These are phyloP conservation scores for Bullera alba DNA, from an alignment of 768 basidiomycete genomes.

Conservation along the genomic window DNA sequence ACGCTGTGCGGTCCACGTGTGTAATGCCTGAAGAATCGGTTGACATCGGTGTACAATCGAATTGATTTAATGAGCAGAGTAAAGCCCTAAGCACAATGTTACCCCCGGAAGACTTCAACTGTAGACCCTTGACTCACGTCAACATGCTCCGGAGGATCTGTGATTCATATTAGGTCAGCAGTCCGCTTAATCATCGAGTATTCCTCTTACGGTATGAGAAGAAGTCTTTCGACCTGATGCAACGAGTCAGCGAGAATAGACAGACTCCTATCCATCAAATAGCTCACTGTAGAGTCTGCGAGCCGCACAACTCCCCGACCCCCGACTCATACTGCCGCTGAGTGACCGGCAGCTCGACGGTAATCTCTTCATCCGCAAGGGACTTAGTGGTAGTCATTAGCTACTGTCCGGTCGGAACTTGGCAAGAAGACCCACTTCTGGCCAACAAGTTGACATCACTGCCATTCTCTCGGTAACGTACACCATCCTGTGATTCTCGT, in stretches of 20 bases:
- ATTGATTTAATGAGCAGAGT: constrained; percentile 29
- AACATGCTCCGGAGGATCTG: constrained; percentile 20
- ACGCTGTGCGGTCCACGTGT: constrained; percentile 13
- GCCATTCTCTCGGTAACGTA: constrained; percentile 18
- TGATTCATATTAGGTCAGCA: not conserved
- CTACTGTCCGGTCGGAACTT: not conserved
- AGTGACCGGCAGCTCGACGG: constrained; percentile 29
- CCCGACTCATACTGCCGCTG: constrained; percentile 24
- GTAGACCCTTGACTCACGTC: constrained; percentile 25
- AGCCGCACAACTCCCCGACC: constrained; percentile 13
- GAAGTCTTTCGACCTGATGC: constrained; percentile 2
- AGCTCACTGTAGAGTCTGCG: constrained; percentile 27
- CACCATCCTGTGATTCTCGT: constrained; percentile 14
- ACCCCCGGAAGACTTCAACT: not conserved
- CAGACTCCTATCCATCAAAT: not conserved
- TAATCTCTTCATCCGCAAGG: constrained; percentile 30
- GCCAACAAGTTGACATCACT: constrained; percentile 17
- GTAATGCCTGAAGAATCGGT: constrained; percentile 26
- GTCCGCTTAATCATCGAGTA: too few species aligned
- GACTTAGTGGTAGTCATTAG: constrained; percentile 1
- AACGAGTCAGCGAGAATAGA: not conserved
- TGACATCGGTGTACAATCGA: constrained; percentile 22
- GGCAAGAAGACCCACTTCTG: constrained; percentile 12
- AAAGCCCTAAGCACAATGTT: constrained; percentile 9
- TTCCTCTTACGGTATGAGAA: not conserved